phyloP scores from a whole-genome alignment of 164 flowering plant species.

The Magnolia changhungtana region DNA sequence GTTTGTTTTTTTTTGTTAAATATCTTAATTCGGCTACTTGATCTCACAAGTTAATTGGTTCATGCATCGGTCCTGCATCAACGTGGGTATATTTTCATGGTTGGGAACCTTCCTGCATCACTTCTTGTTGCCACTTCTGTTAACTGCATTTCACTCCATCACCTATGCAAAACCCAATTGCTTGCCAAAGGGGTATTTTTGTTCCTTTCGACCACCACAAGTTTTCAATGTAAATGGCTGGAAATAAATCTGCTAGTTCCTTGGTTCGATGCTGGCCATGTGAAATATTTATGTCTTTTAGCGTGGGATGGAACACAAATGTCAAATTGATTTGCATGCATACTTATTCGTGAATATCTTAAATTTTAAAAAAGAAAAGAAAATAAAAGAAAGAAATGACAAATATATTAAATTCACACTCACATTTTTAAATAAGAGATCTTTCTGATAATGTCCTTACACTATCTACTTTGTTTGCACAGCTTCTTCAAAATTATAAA shows the following conservation, averaged over 20 bases:
- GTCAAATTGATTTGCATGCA: background rate
- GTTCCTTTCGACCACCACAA: background rate
- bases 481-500: constrained; percentile 93
- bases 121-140: too few relatives aligned
- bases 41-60: too few relatives aligned
- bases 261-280: background rate
- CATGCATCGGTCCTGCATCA: too few relatives aligned
- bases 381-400: too few relatives aligned
- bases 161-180: too few relatives aligned
- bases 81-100: too few relatives aligned
- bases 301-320: background rate
- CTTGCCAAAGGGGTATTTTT: background rate
- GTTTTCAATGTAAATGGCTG: background rate
- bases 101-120: too few relatives aligned
- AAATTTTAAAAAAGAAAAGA: too few relatives aligned
- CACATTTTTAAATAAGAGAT: background rate
- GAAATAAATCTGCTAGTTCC: background rate
- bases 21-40: too few relatives aligned
- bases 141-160: too few relatives aligned
- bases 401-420: background rate
- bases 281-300: background rate
- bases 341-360: background rate
- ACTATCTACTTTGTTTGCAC: constrained; percentile 16
- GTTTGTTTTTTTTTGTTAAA: too few relatives aligned
- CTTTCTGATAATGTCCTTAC: background rate